Evolutionary conservation across 306 rosid species (phyloP), one percentile per base, ranked within the genome.

Genomic region (Acmispon strigosus): DNA sequence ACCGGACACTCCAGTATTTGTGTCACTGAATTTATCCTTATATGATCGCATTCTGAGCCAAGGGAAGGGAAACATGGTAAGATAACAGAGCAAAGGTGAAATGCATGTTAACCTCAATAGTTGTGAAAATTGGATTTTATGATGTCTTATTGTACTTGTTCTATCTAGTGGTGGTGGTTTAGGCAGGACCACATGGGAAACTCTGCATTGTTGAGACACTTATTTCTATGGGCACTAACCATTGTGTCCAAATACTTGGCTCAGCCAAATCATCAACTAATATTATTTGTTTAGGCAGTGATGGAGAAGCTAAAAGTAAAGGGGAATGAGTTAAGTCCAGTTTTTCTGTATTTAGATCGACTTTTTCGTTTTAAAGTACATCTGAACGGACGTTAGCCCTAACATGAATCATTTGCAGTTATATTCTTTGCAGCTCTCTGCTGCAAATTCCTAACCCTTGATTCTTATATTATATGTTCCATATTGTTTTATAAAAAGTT

Each of bases 101-200:
- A 59, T 52, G 77, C 70, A 57, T 41, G 58, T 12, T 62, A 44
- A 56, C 37, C 52, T 58, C 56, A 43, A 47, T 69, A 52, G 82
- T 82, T 87, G 87, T 67, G 69, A 19, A 47, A 65, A 73, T 68
- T 82, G 57, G 64, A 45, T 70, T 43, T 66, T 62, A 74, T 70
- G 73, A 72, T 84, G 88, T 76, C 84, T 60, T 57, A 24, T 72
- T 79, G 16, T 41, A 68, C 8, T 49, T 49, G 16, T 57, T 27
- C 42, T 55, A 47, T 54, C 62, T 16, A 39, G 86, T 86, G 93
- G 88, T 51, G 3, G 41, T 76, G 66, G 66, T 79, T 81, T 72
- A 70, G 74, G 62, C 70, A 69, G 76, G 88, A 72, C 86, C 93
- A 86, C 93, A 51, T 73, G 76, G 86, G 74, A 76, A 82, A 56